Conservation (phyloP, 2,329 filamentous ascomycete genomes). For the Microdochium paspali region DNA sequence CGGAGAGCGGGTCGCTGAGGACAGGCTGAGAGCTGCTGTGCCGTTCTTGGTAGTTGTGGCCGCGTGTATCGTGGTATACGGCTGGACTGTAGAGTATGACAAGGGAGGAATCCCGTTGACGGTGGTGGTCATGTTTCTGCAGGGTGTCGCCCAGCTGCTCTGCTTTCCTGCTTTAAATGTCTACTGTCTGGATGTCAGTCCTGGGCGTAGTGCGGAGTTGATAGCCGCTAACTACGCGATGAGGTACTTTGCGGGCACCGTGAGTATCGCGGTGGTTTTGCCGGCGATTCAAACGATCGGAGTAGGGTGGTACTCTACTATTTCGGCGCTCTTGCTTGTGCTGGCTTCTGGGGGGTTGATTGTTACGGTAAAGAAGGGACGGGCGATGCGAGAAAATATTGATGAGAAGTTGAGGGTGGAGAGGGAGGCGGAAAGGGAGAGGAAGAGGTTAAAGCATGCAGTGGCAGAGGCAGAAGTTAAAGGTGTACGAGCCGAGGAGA, state of each 20-base stretch:
- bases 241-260: slow-evolving; percentile 65
- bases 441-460: background rate
- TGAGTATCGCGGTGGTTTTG: slow-evolving; percentile 61
- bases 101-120: slow-evolving; percentile 49
- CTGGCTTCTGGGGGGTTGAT: slow-evolving; percentile 32
- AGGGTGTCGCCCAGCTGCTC: slow-evolving; percentile 66
- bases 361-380: slow-evolving; percentile 38
- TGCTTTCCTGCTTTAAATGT: slow-evolving; percentile 70
- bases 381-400: slow-evolving; percentile 41
- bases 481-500: too few relatives aligned
- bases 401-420: slow-evolving; percentile 34
- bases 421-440: slow-evolving; percentile 11
- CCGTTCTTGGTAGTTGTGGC: slow-evolving; percentile 53
- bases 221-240: slow-evolving; percentile 74
- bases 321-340: slow-evolving; percentile 49
- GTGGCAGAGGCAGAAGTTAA: background rate
- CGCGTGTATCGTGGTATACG: slow-evolving; percentile 55
- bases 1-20: slow-evolving; percentile 56
- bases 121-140: slow-evolving; percentile 64
- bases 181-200: slow-evolving; percentile 78
- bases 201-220: slow-evolving; percentile 59
- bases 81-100: slow-evolving; percentile 38
- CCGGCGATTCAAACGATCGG: slow-evolving; percentile 67
- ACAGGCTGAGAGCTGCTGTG: slow-evolving; percentile 53
- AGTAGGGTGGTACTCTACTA: slow-evolving; percentile 73